Base-by-base conservation (phyloP, 768 basidiomycete species). In the Lactarius pseudohatsudake region DNA sequence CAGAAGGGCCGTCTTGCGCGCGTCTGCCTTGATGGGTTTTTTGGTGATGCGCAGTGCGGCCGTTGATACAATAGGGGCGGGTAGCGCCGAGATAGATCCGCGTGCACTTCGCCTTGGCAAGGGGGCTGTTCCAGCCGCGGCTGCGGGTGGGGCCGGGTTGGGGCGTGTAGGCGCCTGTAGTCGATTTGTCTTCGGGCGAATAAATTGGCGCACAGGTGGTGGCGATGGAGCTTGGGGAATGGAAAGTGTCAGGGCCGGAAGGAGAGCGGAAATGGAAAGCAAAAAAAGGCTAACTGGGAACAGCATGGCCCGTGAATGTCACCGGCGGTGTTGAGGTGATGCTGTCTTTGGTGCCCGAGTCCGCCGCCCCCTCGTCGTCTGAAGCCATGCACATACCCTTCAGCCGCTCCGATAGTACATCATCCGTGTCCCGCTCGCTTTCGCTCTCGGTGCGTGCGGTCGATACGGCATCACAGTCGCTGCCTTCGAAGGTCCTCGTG, bases 321-420 rank as follows among this genome's bases (percentile, higher is more conserved):
- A 32, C 13, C 6, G 57, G 66, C 8, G 65, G 65, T 22, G 61
- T 67, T 18, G 66, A 59, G 22, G 28, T n/a, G 30, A 2, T 36
- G 20, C 40, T 38, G 1, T 20, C 26, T 47, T 22, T 47, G 16
- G 56, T 38, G n/a, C 41, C 59, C n/a, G 43, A 53, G 50, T 61
- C 50, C 13, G 22, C 22, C 13, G 22, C 22, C 57, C 58, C 38
- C 18, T 58, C 54, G 32, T 26, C 68, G 18, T 69, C 69, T 18
- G 63, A 60, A 10, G 30, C 34, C 4, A 70, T 61, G 28, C 45
- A 50, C 60, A 70, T 38, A 38, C 69, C 69, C 4, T 57, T 36
- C 16, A 70, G 56, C 28, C 69, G 59, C 22, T 69, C 69, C n/a
- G 41, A 64, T 38, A 70, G 32, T 18, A 40, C 8, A 10, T 20